These are phyloP conservation scores for Annona squamosa DNA, from an alignment of 164 flowering plant genomes.

Conservation along the genomic window DNA sequence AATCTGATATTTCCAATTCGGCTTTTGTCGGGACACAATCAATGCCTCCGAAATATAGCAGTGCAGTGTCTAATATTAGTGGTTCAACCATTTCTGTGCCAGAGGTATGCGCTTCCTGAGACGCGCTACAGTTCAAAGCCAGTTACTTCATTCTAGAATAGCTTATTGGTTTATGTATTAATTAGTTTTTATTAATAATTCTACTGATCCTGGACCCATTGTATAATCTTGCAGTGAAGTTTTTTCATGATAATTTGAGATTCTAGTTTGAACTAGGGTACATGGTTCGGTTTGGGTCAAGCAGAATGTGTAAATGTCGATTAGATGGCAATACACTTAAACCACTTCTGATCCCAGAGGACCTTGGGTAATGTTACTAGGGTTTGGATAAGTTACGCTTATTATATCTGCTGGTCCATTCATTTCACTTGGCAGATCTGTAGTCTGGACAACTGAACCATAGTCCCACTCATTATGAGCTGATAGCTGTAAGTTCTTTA, in stretches of 20 bases:
- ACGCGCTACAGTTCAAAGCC: not conserved
- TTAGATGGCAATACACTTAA: too few species aligned
- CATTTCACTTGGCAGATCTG: not conserved
- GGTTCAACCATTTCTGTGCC: slow-evolving; percentile 62
- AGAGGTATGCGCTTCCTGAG: slow-evolving; percentile 52
- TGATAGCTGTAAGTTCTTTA: not conserved
- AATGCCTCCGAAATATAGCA: slow-evolving; percentile 64
- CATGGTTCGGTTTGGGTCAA: not conserved
- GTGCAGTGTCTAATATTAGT: slow-evolving; percentile 47
- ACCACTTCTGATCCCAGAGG: too few species aligned
- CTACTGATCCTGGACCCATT: not conserved
- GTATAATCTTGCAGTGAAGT: not conserved
- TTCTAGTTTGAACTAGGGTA: too few species aligned
- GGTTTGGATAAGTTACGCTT: too few species aligned
- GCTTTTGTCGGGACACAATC: slow-evolving; percentile 67
- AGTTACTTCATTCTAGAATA: not conserved
- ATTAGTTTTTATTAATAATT: too few species aligned
- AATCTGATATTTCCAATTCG: slow-evolving; percentile 66
- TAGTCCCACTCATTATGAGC: not conserved
- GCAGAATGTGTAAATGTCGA: not conserved
- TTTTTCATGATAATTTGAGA: too few species aligned
- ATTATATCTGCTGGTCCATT: not conserved
- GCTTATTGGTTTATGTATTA: not conserved
- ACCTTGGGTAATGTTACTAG: too few species aligned
- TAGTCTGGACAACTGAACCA: not conserved